phyloP scores from a whole-genome alignment of 2,329 filamentous ascomycete species.

The Phialophora expanda region DNA sequence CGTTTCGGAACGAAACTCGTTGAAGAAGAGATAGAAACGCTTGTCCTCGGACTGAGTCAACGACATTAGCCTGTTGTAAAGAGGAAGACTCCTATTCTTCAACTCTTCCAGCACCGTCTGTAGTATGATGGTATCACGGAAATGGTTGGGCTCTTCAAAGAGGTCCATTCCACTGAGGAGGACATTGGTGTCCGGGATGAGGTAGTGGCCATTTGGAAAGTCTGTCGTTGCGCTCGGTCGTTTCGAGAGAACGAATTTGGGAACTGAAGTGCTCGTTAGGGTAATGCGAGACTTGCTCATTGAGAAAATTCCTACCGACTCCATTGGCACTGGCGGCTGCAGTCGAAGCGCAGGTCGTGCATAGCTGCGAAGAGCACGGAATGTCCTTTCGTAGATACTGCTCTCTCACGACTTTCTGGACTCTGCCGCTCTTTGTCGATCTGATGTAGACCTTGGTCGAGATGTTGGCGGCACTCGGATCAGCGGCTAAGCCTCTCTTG shows the following conservation, averaged over 20 bases:
- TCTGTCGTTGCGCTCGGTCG: conserved; percentile 81
- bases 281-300: conserved; percentile 30
- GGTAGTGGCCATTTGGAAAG: conserved; percentile 87
- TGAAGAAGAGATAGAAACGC: conserved; percentile 98
- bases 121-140: conserved; percentile 95
- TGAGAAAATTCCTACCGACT: conserved; percentile 62
- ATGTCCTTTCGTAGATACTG: conserved; percentile 96
- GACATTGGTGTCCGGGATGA: conserved; percentile 95
- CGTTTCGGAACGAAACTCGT: conserved; percentile 94
- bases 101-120: conserved; percentile 97
- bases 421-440: conserved; percentile 93
- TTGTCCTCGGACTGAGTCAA: conserved; percentile 96
- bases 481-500: conserved; percentile 61
- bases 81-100: conserved; percentile 86
- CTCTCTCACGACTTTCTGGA: conserved; percentile 98
- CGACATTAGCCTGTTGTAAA: conserved; percentile 90
- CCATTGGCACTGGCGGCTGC: conserved; percentile 81
- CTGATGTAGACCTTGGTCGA: conserved; percentile 96
- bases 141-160: conserved; percentile 88
- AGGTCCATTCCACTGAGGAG: conserved; percentile 95
- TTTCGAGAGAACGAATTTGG: conserved; percentile 86
- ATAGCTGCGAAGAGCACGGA: conserved; percentile 92
- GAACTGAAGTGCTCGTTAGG: conserved; percentile 57
- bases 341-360: conserved; percentile 72
- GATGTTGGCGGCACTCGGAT: conserved; percentile 70